Conservation (phyloP, 2,329 filamentous ascomycete genomes). For the Pseudogymnoascus sp. region DNA sequence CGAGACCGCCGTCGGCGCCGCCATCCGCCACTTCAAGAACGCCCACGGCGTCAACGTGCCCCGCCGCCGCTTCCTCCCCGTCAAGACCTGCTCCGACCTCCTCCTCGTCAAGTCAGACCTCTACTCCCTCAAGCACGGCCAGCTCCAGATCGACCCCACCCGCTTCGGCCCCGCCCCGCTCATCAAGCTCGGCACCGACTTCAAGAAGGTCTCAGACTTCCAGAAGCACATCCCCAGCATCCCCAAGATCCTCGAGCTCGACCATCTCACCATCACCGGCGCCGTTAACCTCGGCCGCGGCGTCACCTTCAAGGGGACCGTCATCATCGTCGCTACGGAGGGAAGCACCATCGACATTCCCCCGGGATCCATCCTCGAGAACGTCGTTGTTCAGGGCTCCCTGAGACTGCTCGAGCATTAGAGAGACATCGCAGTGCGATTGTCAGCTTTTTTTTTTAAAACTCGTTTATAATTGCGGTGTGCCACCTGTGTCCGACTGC, state of each 20-base stretch:
- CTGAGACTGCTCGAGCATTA: constrained; percentile 66
- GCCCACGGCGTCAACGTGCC: constrained; percentile 98
- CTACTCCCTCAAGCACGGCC: constrained; percentile 97
- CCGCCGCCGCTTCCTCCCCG: constrained; percentile 92
- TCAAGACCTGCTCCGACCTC: constrained; percentile 99
- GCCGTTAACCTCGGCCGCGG: constrained; percentile 94
- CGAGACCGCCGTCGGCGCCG: constrained; percentile 95
- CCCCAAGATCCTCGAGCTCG: constrained; percentile 83
- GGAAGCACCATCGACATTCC: constrained; percentile 97
- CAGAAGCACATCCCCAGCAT: constrained; percentile 80
- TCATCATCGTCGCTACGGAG: constrained; percentile 98
- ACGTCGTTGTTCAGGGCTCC: constrained; percentile 97
- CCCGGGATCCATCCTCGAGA: constrained; percentile 93
- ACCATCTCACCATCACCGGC: constrained; percentile 95
- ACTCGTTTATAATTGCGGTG: not conserved
- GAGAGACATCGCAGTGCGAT: constrained; percentile 11
- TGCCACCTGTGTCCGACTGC: not conserved
- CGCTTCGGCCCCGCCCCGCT: constrained; percentile 94
- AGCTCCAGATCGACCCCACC: constrained; percentile 92
- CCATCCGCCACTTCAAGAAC: constrained; percentile 97
- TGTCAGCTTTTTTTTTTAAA: not conserved
- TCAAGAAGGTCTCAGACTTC: constrained; percentile 99
- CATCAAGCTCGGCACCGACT: constrained; percentile 97
- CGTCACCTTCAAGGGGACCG: constrained; percentile 93
- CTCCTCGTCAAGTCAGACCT: constrained; percentile 99